Conservation (phyloP, 2,329 filamentous ascomycete genomes). For the Calonectria hongkongensis region DNA sequence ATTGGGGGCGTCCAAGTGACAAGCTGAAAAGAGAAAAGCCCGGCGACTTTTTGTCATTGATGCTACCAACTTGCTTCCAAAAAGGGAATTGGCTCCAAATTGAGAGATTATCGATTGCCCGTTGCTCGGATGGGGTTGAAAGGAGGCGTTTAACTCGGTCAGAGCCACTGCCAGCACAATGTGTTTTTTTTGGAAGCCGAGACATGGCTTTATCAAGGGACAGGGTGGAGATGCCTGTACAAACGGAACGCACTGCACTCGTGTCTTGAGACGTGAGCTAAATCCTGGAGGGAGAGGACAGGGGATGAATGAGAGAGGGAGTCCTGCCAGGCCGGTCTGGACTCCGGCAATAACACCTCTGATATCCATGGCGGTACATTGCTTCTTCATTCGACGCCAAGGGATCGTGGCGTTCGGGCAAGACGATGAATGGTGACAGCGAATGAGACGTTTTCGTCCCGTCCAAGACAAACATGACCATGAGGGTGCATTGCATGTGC, state of each 20-base stretch:
- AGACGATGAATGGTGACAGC: constrained; percentile 18
- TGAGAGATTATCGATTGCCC: constrained; percentile 1
- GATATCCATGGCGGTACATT: background rate
- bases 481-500: constrained; percentile 46
- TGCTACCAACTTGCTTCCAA: background rate
- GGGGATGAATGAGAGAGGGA: background rate
- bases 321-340: background rate
- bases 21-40: constrained; percentile 49
- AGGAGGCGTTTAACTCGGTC: constrained; percentile 8
- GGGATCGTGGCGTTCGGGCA: constrained; percentile 29
- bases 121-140: constrained; percentile 18
- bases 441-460: constrained; percentile 15
- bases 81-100: constrained; percentile 7
- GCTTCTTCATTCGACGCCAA: constrained; percentile 26
- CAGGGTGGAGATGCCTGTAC: background rate
- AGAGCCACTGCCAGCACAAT: background rate
- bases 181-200: constrained; percentile 24
- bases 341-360: background rate
- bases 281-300: constrained; percentile 5
- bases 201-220: constrained; percentile 21
- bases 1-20: constrained; percentile 49
- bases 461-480: constrained; percentile 28
- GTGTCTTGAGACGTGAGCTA: constrained; percentile 10
- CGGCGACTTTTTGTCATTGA: constrained; percentile 21
- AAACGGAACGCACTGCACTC: background rate